Evolutionary conservation across 177 flowering plant genomes (phyloP).

Genomic region (Vitis hybrid): DNA sequence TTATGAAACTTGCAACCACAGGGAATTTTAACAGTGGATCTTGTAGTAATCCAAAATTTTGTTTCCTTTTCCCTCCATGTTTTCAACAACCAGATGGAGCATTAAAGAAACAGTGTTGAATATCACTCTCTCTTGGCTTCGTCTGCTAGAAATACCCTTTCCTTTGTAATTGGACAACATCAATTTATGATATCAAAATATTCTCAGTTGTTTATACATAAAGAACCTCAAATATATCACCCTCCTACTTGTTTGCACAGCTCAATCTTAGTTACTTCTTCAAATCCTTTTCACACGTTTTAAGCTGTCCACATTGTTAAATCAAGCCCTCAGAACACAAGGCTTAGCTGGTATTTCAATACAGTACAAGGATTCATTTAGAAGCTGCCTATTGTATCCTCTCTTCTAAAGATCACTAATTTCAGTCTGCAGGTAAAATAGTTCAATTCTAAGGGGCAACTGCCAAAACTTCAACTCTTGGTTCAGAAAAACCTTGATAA

Average conservation of each 20-base stretch:
- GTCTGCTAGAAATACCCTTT: not conserved
- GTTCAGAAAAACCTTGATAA: no score
- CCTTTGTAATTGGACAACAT: not conserved
- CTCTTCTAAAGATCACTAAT: no score
- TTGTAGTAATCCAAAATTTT: not conserved
- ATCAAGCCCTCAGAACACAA: no score
- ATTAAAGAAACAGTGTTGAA: not conserved
- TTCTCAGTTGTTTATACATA: not conserved
- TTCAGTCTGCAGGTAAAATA: no score
- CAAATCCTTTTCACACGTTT: not conserved
- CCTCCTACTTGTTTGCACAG: not conserved
- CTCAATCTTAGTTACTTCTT: not conserved
- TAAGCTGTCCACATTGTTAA: constrained; percentile 3
- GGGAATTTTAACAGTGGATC: not conserved
- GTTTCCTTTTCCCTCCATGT: not conserved
- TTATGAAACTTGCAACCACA: not conserved
- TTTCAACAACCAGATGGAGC: not conserved
- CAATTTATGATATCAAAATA: not conserved
- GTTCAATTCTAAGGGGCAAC: no score
- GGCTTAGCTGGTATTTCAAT: no score
- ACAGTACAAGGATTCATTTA: no score
- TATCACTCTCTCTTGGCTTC: not conserved
- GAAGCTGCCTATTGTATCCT: no score
- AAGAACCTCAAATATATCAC: not conserved
- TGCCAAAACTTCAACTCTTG: no score